Evolutionary conservation across 495 filamentous ascomycete genomes (phyloP), one percentile per base, ranked within the genome.

Genomic region (Tuber indicum): DNA sequence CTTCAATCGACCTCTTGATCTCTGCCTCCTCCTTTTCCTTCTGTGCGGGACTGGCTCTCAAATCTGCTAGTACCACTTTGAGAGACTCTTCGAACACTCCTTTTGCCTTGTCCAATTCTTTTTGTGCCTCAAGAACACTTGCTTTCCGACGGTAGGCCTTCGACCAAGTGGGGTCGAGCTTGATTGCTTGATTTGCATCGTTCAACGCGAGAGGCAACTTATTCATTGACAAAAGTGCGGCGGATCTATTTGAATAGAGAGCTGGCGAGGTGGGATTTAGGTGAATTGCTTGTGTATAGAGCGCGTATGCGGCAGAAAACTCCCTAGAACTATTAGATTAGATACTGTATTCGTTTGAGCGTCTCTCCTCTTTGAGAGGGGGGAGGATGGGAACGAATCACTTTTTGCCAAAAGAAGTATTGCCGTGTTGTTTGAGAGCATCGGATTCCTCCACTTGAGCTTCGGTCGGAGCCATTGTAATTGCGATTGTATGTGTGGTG

Each of bases 211-310:
- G 76, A 1, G 46, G 46, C 19, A 80, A 73, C 46, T 82, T 82
- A 16, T 82, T 79, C 73, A 83, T 77, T 4, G 81, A 77, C 70
- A 82, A 49, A 12, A 83, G 66, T 14, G 81, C 70, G 12, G 81
- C 81, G 12, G 78, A 76, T 42, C 81, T 78, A 52, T 83, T 83
- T 1, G 81, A 83, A 66, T 83, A 82, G 49, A 83, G 81, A 16
- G 77, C 72, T 9, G 78, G 75, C 2, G 81, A 78, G 8, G 71
- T 43, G 21, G 81, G 81, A 58, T 77, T 82, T 32, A 83, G 74
- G 12, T 75, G 47, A 72, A 83, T 82, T 0, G 81, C 81, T 23
- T 80, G 46, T 12, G 81, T 83, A 32, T 83, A 83, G 72, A 70
- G 47, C 16, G 73, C 52, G 45, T 82, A 73, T n/a, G 81, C 81